A percentile compares a stretch with the other conserved stretches of the same genome.
phyloP scores from a whole-genome alignment of 345 rosid genomes.

The Nephelium lappaceum region DNA sequence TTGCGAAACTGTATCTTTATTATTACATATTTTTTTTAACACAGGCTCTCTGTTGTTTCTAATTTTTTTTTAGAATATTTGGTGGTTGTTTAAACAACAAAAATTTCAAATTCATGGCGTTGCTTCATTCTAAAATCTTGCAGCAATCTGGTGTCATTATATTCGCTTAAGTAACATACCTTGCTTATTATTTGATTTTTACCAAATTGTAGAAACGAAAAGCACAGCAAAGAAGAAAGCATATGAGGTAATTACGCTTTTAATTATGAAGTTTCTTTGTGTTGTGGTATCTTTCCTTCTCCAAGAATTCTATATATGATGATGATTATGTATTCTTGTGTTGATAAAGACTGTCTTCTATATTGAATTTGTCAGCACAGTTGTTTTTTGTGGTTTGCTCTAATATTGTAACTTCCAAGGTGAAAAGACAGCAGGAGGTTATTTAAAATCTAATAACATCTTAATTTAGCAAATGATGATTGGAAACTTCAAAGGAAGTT shows the following conservation, averaged over 20 bases:
- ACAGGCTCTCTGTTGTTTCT: conserved; percentile 1
- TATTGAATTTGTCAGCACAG: neutral
- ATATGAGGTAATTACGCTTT: conserved; percentile 37
- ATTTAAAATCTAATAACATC: neutral
- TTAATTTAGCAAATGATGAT: neutral
- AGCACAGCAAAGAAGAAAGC: conserved; percentile 30
- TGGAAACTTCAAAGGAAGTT: neutral
- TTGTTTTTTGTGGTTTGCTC: neutral
- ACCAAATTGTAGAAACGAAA: conserved; percentile 36
- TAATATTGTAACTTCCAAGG: neutral
- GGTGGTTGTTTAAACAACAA: neutral
- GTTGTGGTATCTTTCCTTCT: neutral
- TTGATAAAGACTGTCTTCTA: neutral
- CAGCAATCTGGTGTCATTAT: neutral
- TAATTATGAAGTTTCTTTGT: conserved; percentile 9
- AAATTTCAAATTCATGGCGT: neutral
- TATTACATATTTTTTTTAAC: neutral
- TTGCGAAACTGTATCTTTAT: neutral
- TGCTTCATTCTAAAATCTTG: conserved; percentile 3
- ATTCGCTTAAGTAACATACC: neutral
- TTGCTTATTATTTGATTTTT: conserved; percentile 13
- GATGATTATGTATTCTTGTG: neutral
- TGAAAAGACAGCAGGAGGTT: neutral
- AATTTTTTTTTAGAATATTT: neutral
- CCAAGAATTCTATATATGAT: neutral